Base-by-base conservation (phyloP, 2,329 filamentous ascomycete genomes). In the Arthroderma sp. region DNA sequence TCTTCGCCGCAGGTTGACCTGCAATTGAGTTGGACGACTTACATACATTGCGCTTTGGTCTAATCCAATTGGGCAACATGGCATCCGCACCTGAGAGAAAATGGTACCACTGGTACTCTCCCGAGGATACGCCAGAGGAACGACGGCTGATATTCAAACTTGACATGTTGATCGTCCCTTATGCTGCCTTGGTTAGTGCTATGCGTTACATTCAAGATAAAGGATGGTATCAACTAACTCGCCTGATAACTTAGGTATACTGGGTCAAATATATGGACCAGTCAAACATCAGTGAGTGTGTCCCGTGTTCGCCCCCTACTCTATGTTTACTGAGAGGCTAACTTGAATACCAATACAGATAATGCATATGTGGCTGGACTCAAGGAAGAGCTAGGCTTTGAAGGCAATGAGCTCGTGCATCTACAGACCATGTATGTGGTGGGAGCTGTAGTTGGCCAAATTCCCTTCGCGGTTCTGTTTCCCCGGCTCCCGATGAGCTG, bases 191-290 rank as follows among this genome's bases (percentile, higher is more conserved):
- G 2, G 65, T 69, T 22, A 22, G 15, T 22, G 15, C 15, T 22
- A 22, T 22, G 15, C 15, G 15, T 22, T 22, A 22, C 15, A 22
- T 22, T 22, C 15, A 22, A 22, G 15, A 22, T 22, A 22, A 22
- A 22, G 15, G 15, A 22, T 22, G 15, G 15, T 34, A 34, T 34
- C 9, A 9, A 9, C 9, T 34, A 11, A 11, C 11, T 11, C 15
- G 15, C 15, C 15, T 22, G 15, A 22, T 22, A 22, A 22, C 15
- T 22, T 22, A 22, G 15, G 37, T 15, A 0, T 76, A 75, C 49
- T 77, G 72, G 68, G 66, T 71, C 42, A 76, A 75, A 54, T 73
- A 75, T 47, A 66, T 77, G 6, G 72, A 75, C 49, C 71, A 75
- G 50, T 60, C 68, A 3, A 75, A 75, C 44, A 64, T 75, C 41